Evolutionary conservation across 2,329 filamentous ascomycete species (phyloP), one percentile per base, ranked within the genome.

Genomic region (Akanthomyces dipterigenus): DNA sequence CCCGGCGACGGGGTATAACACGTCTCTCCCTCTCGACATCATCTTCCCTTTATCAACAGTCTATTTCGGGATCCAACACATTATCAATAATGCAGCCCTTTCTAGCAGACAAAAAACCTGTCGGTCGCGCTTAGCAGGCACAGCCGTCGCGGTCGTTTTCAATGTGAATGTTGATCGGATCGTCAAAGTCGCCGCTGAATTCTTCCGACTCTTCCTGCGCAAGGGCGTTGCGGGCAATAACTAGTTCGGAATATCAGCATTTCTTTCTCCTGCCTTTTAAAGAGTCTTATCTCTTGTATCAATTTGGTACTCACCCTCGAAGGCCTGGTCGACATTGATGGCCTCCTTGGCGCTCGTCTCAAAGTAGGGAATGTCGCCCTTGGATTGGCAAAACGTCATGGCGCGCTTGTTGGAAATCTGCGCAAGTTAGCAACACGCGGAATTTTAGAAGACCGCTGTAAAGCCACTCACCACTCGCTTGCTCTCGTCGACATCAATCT

Each of bases 341-440:
- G 93, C 95, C 76, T 99, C 95, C 81, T 99, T 99, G 64, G 95
- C 95, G 77, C 93, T 97, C 20, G 95, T 99, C 85, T 99, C 95
- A 71, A 99, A 99, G 77, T 99, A 99, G 20, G 95, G 95, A 66
- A 99, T 97, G 63, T 91, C 91, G 53, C 93, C 93, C 78, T 98
- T 97, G 62, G 91, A 96, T 76, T 97, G 92, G 77, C 95, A 99
- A 75, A 97, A 99, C 16, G 93, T 93, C 86, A 93, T 93, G 63
- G 95, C 95, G 65, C 95, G 86, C 84, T 98, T 98, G 70, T 89
- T 93, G 34, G 91, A 96, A 70, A 99, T 96, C 88, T 91, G 61
- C 22, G n/a, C 4, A 36, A 11, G 63, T 65, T 61, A 64, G 61
- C 49, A 22, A 31, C 42, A 34, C 2, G 61, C 63, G 24, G 20